phyloP scores from a whole-genome alignment of 179 eudicot genomes.

The Actinidia chinensis region DNA sequence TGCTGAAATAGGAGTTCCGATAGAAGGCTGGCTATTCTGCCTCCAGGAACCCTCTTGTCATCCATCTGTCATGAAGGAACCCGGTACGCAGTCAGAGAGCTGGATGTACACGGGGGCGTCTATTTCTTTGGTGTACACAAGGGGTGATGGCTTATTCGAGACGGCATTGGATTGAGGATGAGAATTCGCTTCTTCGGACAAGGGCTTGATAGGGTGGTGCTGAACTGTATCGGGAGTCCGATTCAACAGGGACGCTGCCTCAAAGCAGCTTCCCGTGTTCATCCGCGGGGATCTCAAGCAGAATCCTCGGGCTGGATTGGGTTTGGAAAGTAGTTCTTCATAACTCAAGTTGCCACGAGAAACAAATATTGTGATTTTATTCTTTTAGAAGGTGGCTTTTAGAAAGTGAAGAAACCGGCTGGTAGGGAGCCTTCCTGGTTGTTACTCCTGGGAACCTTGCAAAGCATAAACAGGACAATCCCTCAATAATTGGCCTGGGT shows the following conservation, averaged over 20 bases:
- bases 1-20: slow-evolving; percentile 35
- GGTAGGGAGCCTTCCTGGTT: not conserved
- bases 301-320: slow-evolving; percentile 27
- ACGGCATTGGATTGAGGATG: slow-evolving; percentile 42
- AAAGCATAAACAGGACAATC: not conserved
- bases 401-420: too few relatives aligned
- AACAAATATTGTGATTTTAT: too few relatives aligned
- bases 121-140: too few relatives aligned
- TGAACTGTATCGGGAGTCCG: slow-evolving; percentile 64
- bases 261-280: slow-evolving; percentile 90
- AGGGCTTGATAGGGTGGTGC: slow-evolving; percentile 44
- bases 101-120: slow-evolving; percentile 46
- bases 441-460: slow-evolving; percentile 21
- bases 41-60: slow-evolving; percentile 39
- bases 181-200: slow-evolving; percentile 50
- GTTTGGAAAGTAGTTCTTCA: slow-evolving; percentile 12
- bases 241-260: slow-evolving; percentile 63
- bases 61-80: slow-evolving; percentile 31
- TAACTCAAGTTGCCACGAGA: too few relatives aligned
- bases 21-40: slow-evolving; percentile 31
- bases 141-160: too few relatives aligned
- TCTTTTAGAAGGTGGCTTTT: too few relatives aligned
- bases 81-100: slow-evolving; percentile 59
- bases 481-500: slow-evolving; percentile 10
- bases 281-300: slow-evolving; percentile 49